phyloP scores from a whole-genome alignment of 1,284 basidiomycete genomes.

The Ceratorhiza oryzae-sativae region DNA sequence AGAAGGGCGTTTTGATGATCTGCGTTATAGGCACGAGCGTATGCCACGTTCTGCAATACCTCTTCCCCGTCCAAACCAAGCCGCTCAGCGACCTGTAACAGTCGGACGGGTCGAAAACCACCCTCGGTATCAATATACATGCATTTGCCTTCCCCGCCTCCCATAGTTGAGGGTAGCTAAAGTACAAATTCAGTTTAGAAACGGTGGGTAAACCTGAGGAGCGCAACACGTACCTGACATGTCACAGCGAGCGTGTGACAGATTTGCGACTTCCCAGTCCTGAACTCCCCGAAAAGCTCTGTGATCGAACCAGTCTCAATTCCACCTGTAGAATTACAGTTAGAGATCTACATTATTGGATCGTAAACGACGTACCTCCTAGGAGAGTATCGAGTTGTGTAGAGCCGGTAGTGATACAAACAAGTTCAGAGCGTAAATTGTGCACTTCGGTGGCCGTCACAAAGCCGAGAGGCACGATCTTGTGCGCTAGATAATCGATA shows the following conservation, averaged over 20 bases:
- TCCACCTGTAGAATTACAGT: slow-evolving; percentile 64
- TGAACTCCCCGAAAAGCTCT: slow-evolving; percentile 97
- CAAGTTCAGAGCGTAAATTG: slow-evolving; percentile 91
- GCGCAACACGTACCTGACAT: slow-evolving; percentile 68
- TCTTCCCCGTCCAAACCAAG: slow-evolving; percentile 97
- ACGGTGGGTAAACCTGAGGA: neutral
- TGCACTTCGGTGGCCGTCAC: slow-evolving; percentile 99
- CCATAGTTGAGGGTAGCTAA: slow-evolving; percentile 92
- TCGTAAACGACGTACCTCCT: slow-evolving; percentile 67
- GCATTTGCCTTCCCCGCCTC: slow-evolving; percentile 98
- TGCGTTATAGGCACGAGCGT: slow-evolving; percentile 97
- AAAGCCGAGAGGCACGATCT: slow-evolving; percentile 97
- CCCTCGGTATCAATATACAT: slow-evolving; percentile 99
- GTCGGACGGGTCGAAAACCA: slow-evolving; percentile 95
- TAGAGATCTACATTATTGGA: neutral
- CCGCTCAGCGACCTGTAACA: slow-evolving; percentile 94
- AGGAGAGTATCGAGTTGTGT: slow-evolving; percentile 95
- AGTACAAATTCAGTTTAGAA: neutral
- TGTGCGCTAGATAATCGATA: slow-evolving; percentile 69
- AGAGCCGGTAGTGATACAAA: slow-evolving; percentile 96
- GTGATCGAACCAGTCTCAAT: slow-evolving; percentile 99
- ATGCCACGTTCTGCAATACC: slow-evolving; percentile 98
- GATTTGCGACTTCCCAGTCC: slow-evolving; percentile 98
- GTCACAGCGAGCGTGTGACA: slow-evolving; percentile 99
- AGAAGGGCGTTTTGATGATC: slow-evolving; percentile 95